Conservation (phyloP, 805 yeast genomes). For the Suhomyces emberorum region DNA sequence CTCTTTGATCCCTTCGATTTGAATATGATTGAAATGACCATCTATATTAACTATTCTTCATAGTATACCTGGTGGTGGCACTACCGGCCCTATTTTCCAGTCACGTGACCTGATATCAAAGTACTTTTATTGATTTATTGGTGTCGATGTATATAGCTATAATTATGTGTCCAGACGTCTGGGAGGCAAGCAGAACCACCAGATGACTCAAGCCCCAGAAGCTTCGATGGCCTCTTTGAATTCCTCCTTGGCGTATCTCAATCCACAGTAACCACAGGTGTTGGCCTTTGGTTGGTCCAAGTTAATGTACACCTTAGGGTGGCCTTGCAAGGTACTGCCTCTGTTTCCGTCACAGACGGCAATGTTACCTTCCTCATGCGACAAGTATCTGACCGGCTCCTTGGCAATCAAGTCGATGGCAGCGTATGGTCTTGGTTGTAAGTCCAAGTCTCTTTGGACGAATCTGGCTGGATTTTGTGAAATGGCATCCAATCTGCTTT, state of each 20-base stretch:
- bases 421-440: slow-evolving; percentile 77
- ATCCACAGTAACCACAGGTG: slow-evolving; percentile 80
- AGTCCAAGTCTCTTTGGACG: slow-evolving; percentile 61
- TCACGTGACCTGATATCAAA: too few species aligned
- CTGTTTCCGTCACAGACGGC: slow-evolving; percentile 86
- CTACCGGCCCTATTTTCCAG: too few species aligned
- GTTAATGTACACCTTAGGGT: slow-evolving; percentile 79
- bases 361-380: slow-evolving; percentile 45
- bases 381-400: slow-evolving; percentile 64
- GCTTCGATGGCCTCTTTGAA: slow-evolving; percentile 39
- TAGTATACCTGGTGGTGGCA: too few species aligned
- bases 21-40: too few species aligned
- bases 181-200: too few species aligned
- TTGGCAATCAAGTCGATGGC: slow-evolving; percentile 80
- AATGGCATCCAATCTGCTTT: slow-evolving; percentile 53
- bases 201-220: too few species aligned
- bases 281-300: slow-evolving; percentile 71
- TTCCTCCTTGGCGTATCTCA: slow-evolving; percentile 58
- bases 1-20: too few species aligned
- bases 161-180: too few species aligned
- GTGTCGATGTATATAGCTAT: too few species aligned
- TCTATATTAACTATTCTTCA: too few species aligned
- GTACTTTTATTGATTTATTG: too few species aligned
- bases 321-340: slow-evolving; percentile 68
- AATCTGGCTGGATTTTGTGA: slow-evolving; percentile 56